phyloP scores from a whole-genome alignment of 768 basidiomycete genomes.

The Cyclocybe cylindracea region DNA sequence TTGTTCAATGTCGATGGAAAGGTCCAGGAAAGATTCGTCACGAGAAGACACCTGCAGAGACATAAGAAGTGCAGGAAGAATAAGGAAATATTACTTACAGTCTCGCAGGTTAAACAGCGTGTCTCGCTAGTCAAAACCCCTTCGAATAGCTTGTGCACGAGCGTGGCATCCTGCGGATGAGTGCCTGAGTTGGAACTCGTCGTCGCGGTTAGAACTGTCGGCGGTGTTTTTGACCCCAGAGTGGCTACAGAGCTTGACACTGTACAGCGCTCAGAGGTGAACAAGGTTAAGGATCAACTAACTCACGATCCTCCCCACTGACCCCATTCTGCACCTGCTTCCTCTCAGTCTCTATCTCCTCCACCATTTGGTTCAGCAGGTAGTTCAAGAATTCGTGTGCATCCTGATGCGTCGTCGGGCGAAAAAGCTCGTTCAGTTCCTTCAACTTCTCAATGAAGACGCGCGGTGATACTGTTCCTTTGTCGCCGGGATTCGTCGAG shows the following conservation, averaged over 20 bases:
- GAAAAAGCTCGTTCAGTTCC: constrained; percentile 88
- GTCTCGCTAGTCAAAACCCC: constrained; percentile 96
- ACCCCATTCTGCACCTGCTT: constrained; percentile 39
- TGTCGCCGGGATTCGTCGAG: constrained; percentile 72
- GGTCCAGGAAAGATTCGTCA: constrained; percentile 94
- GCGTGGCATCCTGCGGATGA: constrained; percentile 58
- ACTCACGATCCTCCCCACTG: constrained; percentile 69
- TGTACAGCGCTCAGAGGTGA: constrained; percentile 26
- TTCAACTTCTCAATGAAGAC: constrained; percentile 94
- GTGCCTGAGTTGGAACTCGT: constrained; percentile 49
- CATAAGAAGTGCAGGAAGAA: constrained; percentile 7
- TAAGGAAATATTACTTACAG: constrained; percentile 49
- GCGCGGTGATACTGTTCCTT: constrained; percentile 86
- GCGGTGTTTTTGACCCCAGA: constrained; percentile 45
- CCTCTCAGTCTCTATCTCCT: constrained; percentile 83
- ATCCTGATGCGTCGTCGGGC: constrained; percentile 94
- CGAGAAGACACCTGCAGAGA: constrained; percentile 77
- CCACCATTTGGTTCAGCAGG: constrained; percentile 88
- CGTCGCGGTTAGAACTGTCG: constrained; percentile 38
- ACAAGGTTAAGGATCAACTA: constrained; percentile 1
- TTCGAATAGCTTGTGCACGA: constrained; percentile 92
- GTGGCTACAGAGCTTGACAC: constrained; percentile 65
- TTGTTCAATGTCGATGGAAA: constrained; percentile 99
- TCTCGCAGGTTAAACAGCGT: constrained; percentile 96
- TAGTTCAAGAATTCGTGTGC: constrained; percentile 98